Base-by-base conservation (phyloP, 345 rosid genomes). In the Pugionium cornutum region DNA sequence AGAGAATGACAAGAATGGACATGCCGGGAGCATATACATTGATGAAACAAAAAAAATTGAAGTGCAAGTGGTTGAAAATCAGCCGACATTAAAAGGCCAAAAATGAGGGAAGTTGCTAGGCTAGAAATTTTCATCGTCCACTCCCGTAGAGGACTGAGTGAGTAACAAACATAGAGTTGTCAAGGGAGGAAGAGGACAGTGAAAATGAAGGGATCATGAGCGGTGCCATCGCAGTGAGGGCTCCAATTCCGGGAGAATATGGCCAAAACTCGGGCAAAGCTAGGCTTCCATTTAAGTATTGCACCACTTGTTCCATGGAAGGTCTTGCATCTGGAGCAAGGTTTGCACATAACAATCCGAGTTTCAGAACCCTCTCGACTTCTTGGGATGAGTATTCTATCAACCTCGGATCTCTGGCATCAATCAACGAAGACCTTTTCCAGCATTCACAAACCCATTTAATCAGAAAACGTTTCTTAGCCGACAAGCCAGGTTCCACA, bases 301-400 rank as follows among this genome's bases (percentile, higher is more conserved):
- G 77, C 64, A 71, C 67, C 52, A 79, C 81, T 53, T 77, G 81
- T 46, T 64, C 74, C 76, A 80, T 82, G 26, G 54, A 35, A 2
- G 89, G 87, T 70, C 84, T 77, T 4, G 18, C 48, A 9, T 56
- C 73, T 7, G 82, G 74, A 9, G n/a, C 58, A n/a, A 64, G 51
- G 48, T 77, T 69, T 10, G 81, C 60, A 76, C 83, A 83, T 1
- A 81, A 60, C 67, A 81, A 55, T 2, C 87, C 83, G 5, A 83
- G 62, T 50, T 77, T 83, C 73, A 83, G 7, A 60, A 83, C 85
- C 73, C 68, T 47, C 53, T 77, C 83, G 47, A 79, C 75, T 62
- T 83, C 83, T 39, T 75, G 73, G 3, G 34, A 51, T 1, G 35
- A 76, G 51, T 40, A 79, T 1, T 70, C 32, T 51, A 11, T 50